Conservation (phyloP, 202 grass and related monocot species). For the Zizania palustris region DNA sequence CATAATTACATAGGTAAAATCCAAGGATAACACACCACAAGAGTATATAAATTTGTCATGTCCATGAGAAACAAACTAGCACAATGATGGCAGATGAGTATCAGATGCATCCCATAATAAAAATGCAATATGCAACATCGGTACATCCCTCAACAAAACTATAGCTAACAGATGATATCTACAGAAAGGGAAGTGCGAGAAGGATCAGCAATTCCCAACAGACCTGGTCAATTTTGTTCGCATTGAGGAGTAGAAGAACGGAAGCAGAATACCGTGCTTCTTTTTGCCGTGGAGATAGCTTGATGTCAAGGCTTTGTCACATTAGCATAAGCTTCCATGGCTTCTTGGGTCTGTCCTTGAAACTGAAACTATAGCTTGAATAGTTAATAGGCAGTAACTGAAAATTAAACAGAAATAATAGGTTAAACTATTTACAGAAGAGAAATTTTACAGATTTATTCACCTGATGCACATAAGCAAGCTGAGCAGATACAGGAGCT, state of each 20-base stretch:
- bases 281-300: slow-evolving; percentile 70
- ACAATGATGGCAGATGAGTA: slow-evolving; percentile 6
- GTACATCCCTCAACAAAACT: not conserved
- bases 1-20: slow-evolving; percentile 6
- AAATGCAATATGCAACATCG: not conserved
- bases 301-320: slow-evolving; percentile 77
- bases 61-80: not conserved
- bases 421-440: slow-evolving; percentile 4
- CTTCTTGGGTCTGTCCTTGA: slow-evolving; percentile 79
- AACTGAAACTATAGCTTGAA: slow-evolving; percentile 62
- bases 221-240: slow-evolving; percentile 90
- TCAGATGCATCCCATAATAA: not conserved
- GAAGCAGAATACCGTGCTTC: slow-evolving; percentile 76
- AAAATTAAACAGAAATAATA: slow-evolving; percentile 36
- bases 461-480: slow-evolving; percentile 87
- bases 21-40: not conserved
- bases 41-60: slow-evolving; percentile 10
- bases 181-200: slow-evolving; percentile 6
- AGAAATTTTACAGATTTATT: slow-evolving; percentile 22
- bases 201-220: slow-evolving; percentile 10
- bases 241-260: slow-evolving; percentile 85
- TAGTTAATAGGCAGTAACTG: slow-evolving; percentile 40
- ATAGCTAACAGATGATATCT: not conserved
- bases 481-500: slow-evolving; percentile 79
- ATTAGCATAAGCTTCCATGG: slow-evolving; percentile 61